Evolutionary conservation across 2,329 filamentous ascomycete species (phyloP).

Genomic region (Daldinia sp.): DNA sequence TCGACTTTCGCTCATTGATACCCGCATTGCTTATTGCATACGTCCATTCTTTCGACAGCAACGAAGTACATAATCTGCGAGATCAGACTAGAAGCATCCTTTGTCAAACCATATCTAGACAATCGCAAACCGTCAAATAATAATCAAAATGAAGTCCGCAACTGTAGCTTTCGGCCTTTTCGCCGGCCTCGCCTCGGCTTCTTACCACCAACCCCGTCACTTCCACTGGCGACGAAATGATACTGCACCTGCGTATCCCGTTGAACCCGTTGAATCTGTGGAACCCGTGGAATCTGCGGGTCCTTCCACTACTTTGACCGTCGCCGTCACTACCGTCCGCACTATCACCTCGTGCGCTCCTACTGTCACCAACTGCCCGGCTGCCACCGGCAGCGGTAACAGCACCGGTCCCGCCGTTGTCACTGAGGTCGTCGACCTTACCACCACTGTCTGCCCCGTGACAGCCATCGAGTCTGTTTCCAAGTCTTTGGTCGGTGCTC

Average conservation of each 20-base stretch:
- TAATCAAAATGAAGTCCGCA: slow-evolving; percentile 48
- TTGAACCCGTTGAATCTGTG: slow-evolving; percentile 2
- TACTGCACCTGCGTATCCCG: slow-evolving; percentile 30
- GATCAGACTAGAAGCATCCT: slow-evolving; percentile 39
- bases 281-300: neutral
- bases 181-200: slow-evolving; percentile 45
- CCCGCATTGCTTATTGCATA: slow-evolving; percentile 42
- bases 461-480: slow-evolving; percentile 45
- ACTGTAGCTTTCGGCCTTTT: slow-evolving; percentile 47
- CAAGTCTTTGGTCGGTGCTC: slow-evolving; percentile 44
- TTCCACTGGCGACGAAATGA: slow-evolving; percentile 46
- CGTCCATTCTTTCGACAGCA: slow-evolving; percentile 46
- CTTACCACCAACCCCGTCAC: slow-evolving; percentile 46
- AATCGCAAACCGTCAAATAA: slow-evolving; percentile 13
- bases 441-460: slow-evolving; percentile 51
- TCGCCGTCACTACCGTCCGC: slow-evolving; percentile 44
- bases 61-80: slow-evolving; percentile 43
- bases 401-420: slow-evolving; percentile 43
- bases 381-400: slow-evolving; percentile 35
- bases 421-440: slow-evolving; percentile 49
- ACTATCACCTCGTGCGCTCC: slow-evolving; percentile 48
- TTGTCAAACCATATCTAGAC: slow-evolving; percentile 29
- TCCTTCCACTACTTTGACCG: slow-evolving; percentile 45
- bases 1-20: slow-evolving; percentile 49
- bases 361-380: slow-evolving; percentile 49